Evolutionary conservation across 2,329 filamentous ascomycete genomes (phyloP), one percentile per base, ranked within the genome.

Genomic region (Lanzia echinophila): DNA sequence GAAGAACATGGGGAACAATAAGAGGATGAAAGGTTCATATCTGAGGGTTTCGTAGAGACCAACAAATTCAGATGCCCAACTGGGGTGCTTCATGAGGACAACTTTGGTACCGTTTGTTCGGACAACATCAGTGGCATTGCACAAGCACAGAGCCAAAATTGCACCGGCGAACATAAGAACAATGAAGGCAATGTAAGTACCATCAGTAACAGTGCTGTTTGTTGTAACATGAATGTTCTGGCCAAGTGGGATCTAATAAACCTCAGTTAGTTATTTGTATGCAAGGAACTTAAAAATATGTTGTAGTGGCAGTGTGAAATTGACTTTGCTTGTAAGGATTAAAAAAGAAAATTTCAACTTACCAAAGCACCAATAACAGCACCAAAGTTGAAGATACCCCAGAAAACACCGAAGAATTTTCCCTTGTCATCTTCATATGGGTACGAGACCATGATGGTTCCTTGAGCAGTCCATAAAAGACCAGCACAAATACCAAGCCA

Each of bases 301-400:
- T 5, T 32, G 19, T 3, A n/a, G 6, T 19, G 13, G 4, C 6
- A 8, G 13, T 19, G 10, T 28, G 34, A 38, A 22, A 22, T 6
- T 22, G n/a, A 2, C 12, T n/a, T 1, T 2, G 36, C 36, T 19
- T 12, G 2, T 6, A 51, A 17, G 11, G 13, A 22, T 11, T 13
- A 20, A n/a, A 46, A 50, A 39, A 22, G 19, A 50, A n/a, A 32
- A 28, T 31, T 6, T 4, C 11, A 53, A 67, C 72, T 63, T 66
- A 77, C 72, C 63, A 85, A 71, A 65, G 85, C 83, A 58, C 91
- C 91, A 69, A 96, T 89, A 57, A 96, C 90, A 64, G 84, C 90
- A 63, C 91, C 91, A 56, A 91, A 71, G 71, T 96, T 96, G 78
- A 96, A 96, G 65, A 96, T 95, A 69, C 90, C 84, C 91, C 91